Conservation (phyloP, 345 rosid species). For the Leavenworthia alabamica region DNA sequence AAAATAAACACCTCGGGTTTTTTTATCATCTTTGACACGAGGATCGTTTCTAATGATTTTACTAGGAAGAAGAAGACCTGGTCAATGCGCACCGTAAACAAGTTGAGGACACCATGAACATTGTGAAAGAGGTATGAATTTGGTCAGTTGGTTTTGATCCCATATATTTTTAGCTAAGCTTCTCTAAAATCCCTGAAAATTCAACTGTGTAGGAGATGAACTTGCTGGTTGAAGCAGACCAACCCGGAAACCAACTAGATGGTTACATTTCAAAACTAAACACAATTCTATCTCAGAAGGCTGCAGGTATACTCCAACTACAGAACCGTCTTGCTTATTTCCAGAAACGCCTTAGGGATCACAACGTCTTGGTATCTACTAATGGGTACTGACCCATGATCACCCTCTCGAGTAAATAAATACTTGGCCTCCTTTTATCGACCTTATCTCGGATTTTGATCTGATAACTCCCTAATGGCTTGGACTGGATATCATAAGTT, state of each 20-base stretch:
- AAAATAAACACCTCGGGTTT: not conserved
- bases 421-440: slow-evolving; percentile 25
- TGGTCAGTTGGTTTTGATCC: not conserved
- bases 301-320: slow-evolving; percentile 75
- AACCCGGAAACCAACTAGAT: slow-evolving; percentile 91
- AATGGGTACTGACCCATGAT: slow-evolving; percentile 47
- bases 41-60: slow-evolving; percentile 13
- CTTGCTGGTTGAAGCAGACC: slow-evolving; percentile 85
- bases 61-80: slow-evolving; percentile 94
- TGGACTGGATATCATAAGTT: slow-evolving; percentile 18
- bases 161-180: not conserved
- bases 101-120: slow-evolving; percentile 93
- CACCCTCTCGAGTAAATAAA: no score
- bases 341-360: slow-evolving; percentile 89
- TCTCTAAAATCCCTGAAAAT: not conserved
- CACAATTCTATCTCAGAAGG: slow-evolving; percentile 76
- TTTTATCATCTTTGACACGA: not conserved
- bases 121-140: slow-evolving; percentile 76
- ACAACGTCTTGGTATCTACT: slow-evolving; percentile 67
- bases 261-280: slow-evolving; percentile 64
- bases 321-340: slow-evolving; percentile 77
- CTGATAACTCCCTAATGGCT: slow-evolving; percentile 14
- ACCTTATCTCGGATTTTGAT: slow-evolving; percentile 22
- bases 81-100: slow-evolving; percentile 92
- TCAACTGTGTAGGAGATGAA: slow-evolving; percentile 72